Percentiles rank a stretch among this genome's conserved stretches.
Evolutionary conservation across 2,329 filamentous ascomycete genomes (phyloP).

Genomic region (Colletotrichum chrysophilum): DNA sequence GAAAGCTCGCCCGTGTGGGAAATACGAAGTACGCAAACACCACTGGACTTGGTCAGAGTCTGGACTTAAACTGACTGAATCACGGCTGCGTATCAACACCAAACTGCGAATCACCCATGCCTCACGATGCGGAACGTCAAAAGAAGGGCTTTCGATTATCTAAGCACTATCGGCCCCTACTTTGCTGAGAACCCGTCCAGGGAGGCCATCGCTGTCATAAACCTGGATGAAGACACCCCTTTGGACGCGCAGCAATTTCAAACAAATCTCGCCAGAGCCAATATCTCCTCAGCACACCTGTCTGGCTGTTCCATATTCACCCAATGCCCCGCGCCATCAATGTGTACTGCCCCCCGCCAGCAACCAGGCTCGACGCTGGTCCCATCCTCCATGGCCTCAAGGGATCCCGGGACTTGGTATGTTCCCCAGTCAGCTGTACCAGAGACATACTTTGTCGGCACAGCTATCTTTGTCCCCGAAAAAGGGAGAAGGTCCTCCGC

Average conservation of each 20-base stretch:
- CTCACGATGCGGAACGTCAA: background rate
- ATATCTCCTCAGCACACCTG: background rate
- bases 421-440: constrained; percentile 75
- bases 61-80: background rate
- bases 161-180: background rate
- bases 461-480: constrained; percentile 64
- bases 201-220: background rate
- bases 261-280: background rate
- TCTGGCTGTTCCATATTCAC: constrained; percentile 70
- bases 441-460: constrained; percentile 66
- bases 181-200: background rate
- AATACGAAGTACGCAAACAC: background rate
- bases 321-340: constrained; percentile 72
- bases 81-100: background rate
- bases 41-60: background rate
- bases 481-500: constrained; percentile 61
- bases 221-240: background rate
- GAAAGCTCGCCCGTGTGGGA: background rate
- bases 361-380: constrained; percentile 49
- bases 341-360: constrained; percentile 56
- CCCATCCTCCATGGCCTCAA: constrained; percentile 45
- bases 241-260: background rate
- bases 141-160: background rate
- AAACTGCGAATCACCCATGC: background rate
- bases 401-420: constrained; percentile 68